Percentiles rank a stretch among this genome's conserved stretches.
Conservation (phyloP, 148 eudicot genomes). For the Chenopodium quinoa region DNA sequence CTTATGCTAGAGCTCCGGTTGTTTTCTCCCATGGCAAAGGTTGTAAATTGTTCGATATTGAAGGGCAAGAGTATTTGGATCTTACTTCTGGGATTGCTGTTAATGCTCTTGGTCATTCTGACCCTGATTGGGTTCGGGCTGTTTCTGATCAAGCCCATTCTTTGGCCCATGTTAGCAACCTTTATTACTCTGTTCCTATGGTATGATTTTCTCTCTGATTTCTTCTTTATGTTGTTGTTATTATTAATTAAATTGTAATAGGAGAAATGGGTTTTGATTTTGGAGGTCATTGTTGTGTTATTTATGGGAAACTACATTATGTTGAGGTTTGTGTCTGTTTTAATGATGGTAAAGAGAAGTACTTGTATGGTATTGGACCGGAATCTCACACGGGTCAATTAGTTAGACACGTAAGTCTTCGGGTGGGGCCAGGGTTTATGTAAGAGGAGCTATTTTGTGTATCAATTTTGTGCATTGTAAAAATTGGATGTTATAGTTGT, state of each 20-base stretch:
- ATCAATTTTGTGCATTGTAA: background rate
- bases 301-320: background rate
- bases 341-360: no score
- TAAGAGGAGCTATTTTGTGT: no score
- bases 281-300: background rate
- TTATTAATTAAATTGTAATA: background rate
- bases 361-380: no score
- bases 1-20: constrained; percentile 65
- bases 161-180: constrained; percentile 79
- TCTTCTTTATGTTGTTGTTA: background rate
- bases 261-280: background rate
- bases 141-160: constrained; percentile 49
- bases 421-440: no score
- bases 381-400: no score
- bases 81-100: constrained; percentile 86
- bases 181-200: constrained; percentile 67
- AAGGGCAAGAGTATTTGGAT: constrained; percentile 83
- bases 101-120: constrained; percentile 84
- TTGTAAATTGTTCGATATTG: constrained; percentile 70
- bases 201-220: constrained; percentile 22
- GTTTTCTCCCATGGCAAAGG: constrained; percentile 78
- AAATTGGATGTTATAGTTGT: background rate
- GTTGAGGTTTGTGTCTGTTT: no score
- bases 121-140: constrained; percentile 73
- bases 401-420: no score